phyloP scores from a whole-genome alignment of 352 stramenopile species.

The Pythium dissotocum region DNA sequence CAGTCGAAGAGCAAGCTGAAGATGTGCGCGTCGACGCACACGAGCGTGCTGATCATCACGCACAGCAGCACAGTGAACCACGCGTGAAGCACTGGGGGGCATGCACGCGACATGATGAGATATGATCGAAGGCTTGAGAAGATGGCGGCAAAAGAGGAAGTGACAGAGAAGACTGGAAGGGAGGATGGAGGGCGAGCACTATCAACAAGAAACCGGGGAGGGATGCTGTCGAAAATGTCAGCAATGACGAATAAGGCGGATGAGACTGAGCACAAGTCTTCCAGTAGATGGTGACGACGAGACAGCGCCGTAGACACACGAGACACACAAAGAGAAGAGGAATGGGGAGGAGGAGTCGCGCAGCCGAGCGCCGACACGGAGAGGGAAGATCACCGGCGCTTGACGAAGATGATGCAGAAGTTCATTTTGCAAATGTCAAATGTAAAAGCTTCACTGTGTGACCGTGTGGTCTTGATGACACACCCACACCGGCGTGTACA shows the following conservation, averaged over 20 bases:
- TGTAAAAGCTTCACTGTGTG: slow-evolving; percentile 6
- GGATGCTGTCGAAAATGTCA: neutral
- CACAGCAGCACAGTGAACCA: neutral
- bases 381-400: neutral
- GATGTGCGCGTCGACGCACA: slow-evolving; percentile 8
- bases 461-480: neutral
- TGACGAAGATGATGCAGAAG: neutral
- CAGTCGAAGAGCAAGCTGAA: slow-evolving; percentile 35
- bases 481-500: neutral
- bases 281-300: too few species aligned
- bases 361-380: neutral
- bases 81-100: neutral
- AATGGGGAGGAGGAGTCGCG: too few species aligned
- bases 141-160: neutral
- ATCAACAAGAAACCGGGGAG: neutral
- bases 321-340: too few species aligned
- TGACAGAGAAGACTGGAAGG: neutral
- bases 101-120: neutral
- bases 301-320: too few species aligned
- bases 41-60: neutral
- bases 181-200: neutral
- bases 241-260: neutral
- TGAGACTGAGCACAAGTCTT: too few species aligned
- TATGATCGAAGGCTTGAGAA: neutral
- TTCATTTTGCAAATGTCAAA: slow-evolving; percentile 4